Conservation (phyloP, 768 basidiomycete genomes). For the Suillus placidus region DNA sequence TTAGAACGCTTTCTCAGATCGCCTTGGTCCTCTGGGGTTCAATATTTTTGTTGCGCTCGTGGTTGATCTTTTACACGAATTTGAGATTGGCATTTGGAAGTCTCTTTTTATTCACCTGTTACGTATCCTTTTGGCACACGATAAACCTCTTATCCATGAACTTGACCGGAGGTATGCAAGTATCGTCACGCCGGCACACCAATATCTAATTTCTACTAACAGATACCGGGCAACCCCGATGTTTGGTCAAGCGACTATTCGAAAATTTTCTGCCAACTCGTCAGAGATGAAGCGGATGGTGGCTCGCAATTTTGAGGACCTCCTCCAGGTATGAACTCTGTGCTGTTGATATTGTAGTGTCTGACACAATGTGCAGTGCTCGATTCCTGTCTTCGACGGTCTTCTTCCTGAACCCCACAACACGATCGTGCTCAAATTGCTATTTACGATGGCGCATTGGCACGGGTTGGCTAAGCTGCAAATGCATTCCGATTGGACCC, state of each 20-base stretch:
- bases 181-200: no score
- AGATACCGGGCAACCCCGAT: slow-evolving; percentile 14
- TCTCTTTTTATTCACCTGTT: background rate
- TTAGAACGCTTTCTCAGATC: slow-evolving; percentile 1
- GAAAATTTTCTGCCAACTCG: slow-evolving; percentile 32
- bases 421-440: slow-evolving; percentile 16
- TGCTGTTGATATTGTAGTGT: no score
- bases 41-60: background rate
- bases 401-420: slow-evolving; percentile 17
- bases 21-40: background rate
- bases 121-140: background rate
- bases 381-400: slow-evolving; percentile 35
- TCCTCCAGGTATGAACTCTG: slow-evolving; percentile 28
- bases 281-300: slow-evolving; percentile 39
- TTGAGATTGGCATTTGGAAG: background rate
- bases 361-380: slow-evolving; percentile 19
- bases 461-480: slow-evolving; percentile 16
- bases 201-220: no score
- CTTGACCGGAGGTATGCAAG: background rate
- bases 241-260: slow-evolving; percentile 36
- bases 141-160: background rate
- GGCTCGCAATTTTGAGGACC: slow-evolving; percentile 39
- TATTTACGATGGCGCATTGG: slow-evolving; percentile 8
- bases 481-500: background rate
- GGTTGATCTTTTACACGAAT: background rate